phyloP scores from a whole-genome alignment of 169 alveolate genomes.

The Hepatocystis sp. region DNA sequence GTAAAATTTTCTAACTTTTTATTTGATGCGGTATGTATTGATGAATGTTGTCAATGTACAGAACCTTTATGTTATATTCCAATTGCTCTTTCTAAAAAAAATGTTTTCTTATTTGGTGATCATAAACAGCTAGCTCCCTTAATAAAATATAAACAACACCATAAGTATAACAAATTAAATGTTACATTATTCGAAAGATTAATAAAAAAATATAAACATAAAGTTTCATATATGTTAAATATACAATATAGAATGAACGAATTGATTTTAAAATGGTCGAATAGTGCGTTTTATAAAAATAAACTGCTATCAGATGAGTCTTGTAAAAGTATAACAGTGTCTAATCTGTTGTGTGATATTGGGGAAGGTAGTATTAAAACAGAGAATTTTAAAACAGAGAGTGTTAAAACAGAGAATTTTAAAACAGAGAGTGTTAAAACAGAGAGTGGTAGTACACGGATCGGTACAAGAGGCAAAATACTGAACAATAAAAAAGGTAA shows the following conservation, averaged over 20 bases:
- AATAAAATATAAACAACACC: constrained; percentile 20
- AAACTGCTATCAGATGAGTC: constrained; percentile 44
- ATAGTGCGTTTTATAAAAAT: constrained; percentile 38
- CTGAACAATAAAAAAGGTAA: too few species aligned
- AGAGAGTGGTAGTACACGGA: too few species aligned
- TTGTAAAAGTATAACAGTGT: constrained; percentile 17
- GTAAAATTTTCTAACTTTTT: constrained; percentile 51
- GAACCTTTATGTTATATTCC: constrained; percentile 73
- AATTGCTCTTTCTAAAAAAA: constrained; percentile 25
- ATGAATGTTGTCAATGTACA: constrained; percentile 77
- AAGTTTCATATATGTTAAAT: constrained; percentile 27
- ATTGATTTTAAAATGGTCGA: constrained; percentile 50
- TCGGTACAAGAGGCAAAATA: too few species aligned
- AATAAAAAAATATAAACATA: constrained; percentile 30
- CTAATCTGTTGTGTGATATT: neutral
- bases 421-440: too few species aligned
- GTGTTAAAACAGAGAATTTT: too few species aligned
- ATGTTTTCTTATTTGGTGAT: constrained; percentile 72
- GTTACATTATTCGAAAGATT: constrained; percentile 64
- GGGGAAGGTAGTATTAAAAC: neutral
- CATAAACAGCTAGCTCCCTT: constrained; percentile 69
- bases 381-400: too few species aligned
- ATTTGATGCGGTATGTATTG: constrained; percentile 68
- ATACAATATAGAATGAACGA: constrained; percentile 75
- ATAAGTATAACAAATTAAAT: constrained; percentile 26